Evolutionary conservation across 2,329 filamentous ascomycete genomes (phyloP).

Genomic region (Fusarium albosuccineum): DNA sequence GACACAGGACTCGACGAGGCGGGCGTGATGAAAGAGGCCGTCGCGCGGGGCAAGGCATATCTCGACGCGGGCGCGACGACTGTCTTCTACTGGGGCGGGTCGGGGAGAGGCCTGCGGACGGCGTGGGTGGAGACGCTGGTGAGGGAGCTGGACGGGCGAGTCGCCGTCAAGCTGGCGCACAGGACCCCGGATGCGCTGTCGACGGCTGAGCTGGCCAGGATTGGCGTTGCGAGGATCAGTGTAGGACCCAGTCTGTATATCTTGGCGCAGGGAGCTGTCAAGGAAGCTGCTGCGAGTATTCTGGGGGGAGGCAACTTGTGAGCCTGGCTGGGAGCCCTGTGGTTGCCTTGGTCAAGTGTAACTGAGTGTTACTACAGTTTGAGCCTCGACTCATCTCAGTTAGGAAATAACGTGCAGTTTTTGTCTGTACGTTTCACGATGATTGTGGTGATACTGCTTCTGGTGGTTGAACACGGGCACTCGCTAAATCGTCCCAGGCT

Average conservation of each 20-base stretch:
- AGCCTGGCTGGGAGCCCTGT: background rate
- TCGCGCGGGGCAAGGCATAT: conserved; percentile 68
- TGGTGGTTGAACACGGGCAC: too few relatives aligned
- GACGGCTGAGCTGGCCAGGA: conserved; percentile 57
- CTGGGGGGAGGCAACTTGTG: conserved; percentile 44
- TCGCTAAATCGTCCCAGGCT: too few relatives aligned
- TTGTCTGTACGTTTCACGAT: too few relatives aligned
- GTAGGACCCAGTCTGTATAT: conserved; percentile 63
- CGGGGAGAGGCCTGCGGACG: conserved; percentile 56
- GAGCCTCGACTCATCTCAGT: too few relatives aligned
- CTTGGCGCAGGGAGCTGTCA: conserved; percentile 55
- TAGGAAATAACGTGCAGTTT: too few relatives aligned
- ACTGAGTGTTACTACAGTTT: too few relatives aligned
- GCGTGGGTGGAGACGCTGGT: conserved; percentile 63
- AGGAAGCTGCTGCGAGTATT: conserved; percentile 50
- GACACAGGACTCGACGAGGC: conserved; percentile 49
- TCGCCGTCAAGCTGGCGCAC: conserved; percentile 61
- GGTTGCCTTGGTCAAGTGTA: too few relatives aligned
- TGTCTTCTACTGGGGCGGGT: conserved; percentile 71
- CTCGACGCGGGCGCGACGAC: conserved; percentile 69
- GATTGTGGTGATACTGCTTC: too few relatives aligned
- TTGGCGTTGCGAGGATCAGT: conserved; percentile 69
- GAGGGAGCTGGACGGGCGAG: conserved; percentile 60
- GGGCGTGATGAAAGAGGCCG: conserved; percentile 59
- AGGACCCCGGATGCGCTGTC: conserved; percentile 55